phyloP scores from a whole-genome alignment of 129 eudicot species.

The Calendula officinalis region DNA sequence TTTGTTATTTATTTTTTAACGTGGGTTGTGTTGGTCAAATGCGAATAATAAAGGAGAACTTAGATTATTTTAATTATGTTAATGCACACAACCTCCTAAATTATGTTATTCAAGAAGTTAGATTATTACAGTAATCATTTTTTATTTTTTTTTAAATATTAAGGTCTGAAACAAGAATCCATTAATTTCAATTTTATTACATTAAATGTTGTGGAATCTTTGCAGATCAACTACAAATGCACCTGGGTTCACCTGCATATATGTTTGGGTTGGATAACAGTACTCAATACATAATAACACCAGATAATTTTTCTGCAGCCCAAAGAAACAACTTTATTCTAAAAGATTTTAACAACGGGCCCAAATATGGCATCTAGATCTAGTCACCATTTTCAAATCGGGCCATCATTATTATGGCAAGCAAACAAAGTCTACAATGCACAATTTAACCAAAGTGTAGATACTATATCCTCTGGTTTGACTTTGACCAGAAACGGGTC shows the following conservation, averaged over 20 bases:
- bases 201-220: neutral
- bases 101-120: no score
- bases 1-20: neutral
- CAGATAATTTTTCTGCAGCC: conserved; percentile 23
- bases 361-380: conserved; percentile 21
- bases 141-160: no score
- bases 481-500: conserved; percentile 20
- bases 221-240: conserved; percentile 32
- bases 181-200: neutral
- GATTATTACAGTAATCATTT: no score
- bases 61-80: no score
- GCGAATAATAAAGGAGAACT: no score
- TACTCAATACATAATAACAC: conserved; percentile 18
- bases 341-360: conserved; percentile 25
- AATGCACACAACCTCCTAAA: no score
- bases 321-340: conserved; percentile 27
- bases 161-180: no score
- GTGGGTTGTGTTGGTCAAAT: no score
- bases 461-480: conserved; percentile 25
- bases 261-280: conserved; percentile 6
- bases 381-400: conserved; percentile 18
- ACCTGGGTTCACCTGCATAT: conserved; percentile 22
- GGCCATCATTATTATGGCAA: conserved; percentile 17
- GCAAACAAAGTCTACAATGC: conserved; percentile 9
- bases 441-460: conserved; percentile 18